Evolutionary conservation across 768 basidiomycete species (phyloP).

Genomic region (Mycena belliarum): DNA sequence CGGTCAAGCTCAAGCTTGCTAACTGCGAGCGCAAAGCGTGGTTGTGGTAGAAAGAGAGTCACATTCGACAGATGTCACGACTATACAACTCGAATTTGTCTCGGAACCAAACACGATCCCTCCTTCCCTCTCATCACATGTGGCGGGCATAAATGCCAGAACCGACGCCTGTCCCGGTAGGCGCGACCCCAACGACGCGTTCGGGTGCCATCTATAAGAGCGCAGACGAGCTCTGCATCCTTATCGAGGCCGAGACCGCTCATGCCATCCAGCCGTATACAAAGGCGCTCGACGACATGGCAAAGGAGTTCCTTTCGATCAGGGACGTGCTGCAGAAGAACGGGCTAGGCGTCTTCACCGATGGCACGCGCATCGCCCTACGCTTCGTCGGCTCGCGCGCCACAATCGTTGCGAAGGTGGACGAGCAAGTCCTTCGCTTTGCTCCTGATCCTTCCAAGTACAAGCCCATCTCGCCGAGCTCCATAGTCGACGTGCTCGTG

Average conservation of each 20-base stretch:
- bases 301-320: too few species aligned
- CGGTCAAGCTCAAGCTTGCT: too few species aligned
- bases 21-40: too few species aligned
- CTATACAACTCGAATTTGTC: too few species aligned
- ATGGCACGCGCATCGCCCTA: too few species aligned
- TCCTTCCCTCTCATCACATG: too few species aligned
- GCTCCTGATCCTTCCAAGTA: not conserved
- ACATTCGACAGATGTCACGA: too few species aligned
- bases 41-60: too few species aligned
- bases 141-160: too few species aligned
- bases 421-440: not conserved
- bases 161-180: too few species aligned
- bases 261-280: slow-evolving; percentile 10
- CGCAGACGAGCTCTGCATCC: not conserved
- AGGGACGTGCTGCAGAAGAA: not conserved
- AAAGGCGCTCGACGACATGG: not conserved
- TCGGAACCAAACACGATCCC: too few species aligned
- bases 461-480: slow-evolving; percentile 2
- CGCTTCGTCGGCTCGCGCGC: slow-evolving; percentile 6
- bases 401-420: not conserved
- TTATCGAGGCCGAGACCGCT: slow-evolving; percentile 8
- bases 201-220: slow-evolving; percentile 7
- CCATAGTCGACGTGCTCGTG: slow-evolving; percentile 6
- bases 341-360: too few species aligned
- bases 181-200: not conserved